phyloP scores from a whole-genome alignment of 352 stramenopile species.

The Globisporangium spinosum region DNA sequence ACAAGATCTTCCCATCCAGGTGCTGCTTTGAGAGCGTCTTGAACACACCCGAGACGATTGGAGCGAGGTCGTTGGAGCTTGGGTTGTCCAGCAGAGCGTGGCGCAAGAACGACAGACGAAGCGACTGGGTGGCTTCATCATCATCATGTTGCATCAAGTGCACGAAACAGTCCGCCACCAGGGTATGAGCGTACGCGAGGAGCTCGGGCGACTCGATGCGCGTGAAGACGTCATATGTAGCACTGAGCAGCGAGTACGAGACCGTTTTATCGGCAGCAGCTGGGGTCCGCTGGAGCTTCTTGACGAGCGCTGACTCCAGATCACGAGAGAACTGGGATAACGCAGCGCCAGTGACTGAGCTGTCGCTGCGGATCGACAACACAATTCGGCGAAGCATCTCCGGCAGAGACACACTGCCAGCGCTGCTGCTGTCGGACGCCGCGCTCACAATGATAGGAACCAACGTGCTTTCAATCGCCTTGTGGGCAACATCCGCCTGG shows the following conservation, averaged over 20 bases:
- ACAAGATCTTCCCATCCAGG: slow-evolving; percentile 24
- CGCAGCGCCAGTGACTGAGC: background rate
- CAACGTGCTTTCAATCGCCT: slow-evolving; percentile 21
- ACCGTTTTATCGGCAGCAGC: background rate
- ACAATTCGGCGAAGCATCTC: slow-evolving; percentile 18
- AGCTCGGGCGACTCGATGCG: slow-evolving; percentile 16
- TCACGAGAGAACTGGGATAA: slow-evolving; percentile 5
- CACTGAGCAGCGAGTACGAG: slow-evolving; percentile 12
- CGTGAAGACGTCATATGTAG: slow-evolving; percentile 18
- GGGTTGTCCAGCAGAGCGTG: slow-evolving; percentile 14
- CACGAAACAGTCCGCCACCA: slow-evolving; percentile 12
- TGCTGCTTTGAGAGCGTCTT: slow-evolving; percentile 25
- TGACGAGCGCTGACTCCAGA: slow-evolving; percentile 7
- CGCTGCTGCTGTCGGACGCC: background rate
- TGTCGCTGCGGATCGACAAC: slow-evolving; percentile 13
- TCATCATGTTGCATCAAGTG: slow-evolving; percentile 6
- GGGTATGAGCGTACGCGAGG: slow-evolving; percentile 5
- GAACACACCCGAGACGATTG: slow-evolving; percentile 17
- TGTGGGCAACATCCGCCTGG: slow-evolving; percentile 21
- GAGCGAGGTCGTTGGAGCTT: background rate
- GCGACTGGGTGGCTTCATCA: background rate
- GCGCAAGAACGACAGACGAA: slow-evolving; percentile 20
- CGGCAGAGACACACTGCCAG: slow-evolving; percentile 4
- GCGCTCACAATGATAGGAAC: slow-evolving; percentile 33
- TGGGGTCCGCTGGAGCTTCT: background rate